Conservation (phyloP, 768 basidiomycete genomes). For the Termitomyces sp. region DNA sequence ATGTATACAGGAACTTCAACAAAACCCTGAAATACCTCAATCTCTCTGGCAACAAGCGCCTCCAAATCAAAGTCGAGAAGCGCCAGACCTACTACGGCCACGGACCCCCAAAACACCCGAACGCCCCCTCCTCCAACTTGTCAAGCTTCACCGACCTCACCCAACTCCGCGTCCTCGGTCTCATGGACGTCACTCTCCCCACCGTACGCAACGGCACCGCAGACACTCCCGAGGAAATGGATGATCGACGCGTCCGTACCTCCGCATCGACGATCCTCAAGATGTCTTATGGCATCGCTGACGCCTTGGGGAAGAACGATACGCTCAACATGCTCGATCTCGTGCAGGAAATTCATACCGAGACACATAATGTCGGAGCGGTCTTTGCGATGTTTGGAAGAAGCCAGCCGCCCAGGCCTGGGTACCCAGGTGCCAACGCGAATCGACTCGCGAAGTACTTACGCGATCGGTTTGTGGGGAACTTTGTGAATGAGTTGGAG, state of each 20-base stretch:
- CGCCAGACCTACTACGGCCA: slow-evolving; percentile 14
- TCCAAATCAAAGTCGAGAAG: slow-evolving; percentile 76
- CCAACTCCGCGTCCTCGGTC: slow-evolving; percentile 84
- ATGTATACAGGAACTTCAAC: slow-evolving; percentile 84
- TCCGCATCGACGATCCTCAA: slow-evolving; percentile 84
- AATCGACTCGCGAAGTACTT: slow-evolving; percentile 80
- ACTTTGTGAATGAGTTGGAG: slow-evolving; percentile 55
- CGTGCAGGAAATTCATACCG: slow-evolving; percentile 74
- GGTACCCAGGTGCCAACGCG: slow-evolving; percentile 46
- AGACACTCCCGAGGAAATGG: slow-evolving; percentile 79
- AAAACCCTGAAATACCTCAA: slow-evolving; percentile 91
- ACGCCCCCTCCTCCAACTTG: slow-evolving; percentile 24
- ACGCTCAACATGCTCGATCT: slow-evolving; percentile 89
- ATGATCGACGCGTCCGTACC: slow-evolving; percentile 88
- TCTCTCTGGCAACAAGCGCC: slow-evolving; percentile 92
- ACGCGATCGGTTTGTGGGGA: slow-evolving; percentile 71
- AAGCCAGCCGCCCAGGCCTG: slow-evolving; percentile 41
- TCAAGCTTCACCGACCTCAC: slow-evolving; percentile 88
- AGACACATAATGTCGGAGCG: slow-evolving; percentile 67
- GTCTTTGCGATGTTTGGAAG: slow-evolving; percentile 97
- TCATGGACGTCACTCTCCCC: slow-evolving; percentile 93
- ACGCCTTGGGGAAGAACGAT: slow-evolving; percentile 79
- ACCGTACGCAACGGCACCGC: slow-evolving; percentile 42
- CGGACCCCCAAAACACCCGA: slow-evolving; percentile 20
- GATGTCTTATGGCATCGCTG: slow-evolving; percentile 96